A percentile compares a stretch with the other conserved stretches of the same genome.
Evolutionary conservation across 2,329 filamentous ascomycete genomes (phyloP).

Genomic region (Xylaria arbuscula): DNA sequence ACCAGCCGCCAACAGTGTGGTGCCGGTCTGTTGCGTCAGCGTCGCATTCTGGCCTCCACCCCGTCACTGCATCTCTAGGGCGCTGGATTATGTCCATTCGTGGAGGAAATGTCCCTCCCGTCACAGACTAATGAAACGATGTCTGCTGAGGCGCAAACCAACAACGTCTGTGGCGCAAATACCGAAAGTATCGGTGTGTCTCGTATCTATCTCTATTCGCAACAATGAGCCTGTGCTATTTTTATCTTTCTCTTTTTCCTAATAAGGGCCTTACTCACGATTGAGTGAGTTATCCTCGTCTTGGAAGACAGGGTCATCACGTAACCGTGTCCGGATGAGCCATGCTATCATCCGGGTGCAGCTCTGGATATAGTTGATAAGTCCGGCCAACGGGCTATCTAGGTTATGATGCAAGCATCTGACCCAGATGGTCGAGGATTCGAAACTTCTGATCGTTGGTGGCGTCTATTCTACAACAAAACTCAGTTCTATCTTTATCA

Average conservation of each 20-base stretch:
- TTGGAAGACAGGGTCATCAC: background rate
- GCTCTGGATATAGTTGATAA: background rate
- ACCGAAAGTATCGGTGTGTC: conserved; percentile 1
- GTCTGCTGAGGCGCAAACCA: conserved; percentile 17
- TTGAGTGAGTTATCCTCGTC: background rate
- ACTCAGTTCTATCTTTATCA: background rate
- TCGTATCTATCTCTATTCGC: background rate
- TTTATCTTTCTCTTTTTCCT: conserved; percentile 6
- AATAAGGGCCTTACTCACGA: background rate
- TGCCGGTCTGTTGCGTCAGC: conserved; percentile 16
- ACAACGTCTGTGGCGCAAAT: conserved; percentile 8
- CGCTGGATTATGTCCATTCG: background rate
- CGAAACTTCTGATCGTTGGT: conserved; percentile 11
- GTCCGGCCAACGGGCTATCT: background rate
- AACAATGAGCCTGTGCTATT: conserved; percentile 1
- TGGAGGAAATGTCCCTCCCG: background rate
- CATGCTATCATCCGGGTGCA: background rate
- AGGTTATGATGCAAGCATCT: background rate
- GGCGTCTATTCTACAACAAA: conserved; percentile 6
- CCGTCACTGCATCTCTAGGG: background rate
- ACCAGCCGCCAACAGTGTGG: conserved; percentile 1
- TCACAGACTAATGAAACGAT: conserved; percentile 13
- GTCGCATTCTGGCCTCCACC: conserved; percentile 32
- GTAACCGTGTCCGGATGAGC: background rate
- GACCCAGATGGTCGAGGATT: background rate